A percentile compares a stretch with the other conserved stretches of the same genome.
phyloP scores from a whole-genome alignment of 2,329 filamentous ascomycete genomes.

The Calonectria naviculata region DNA sequence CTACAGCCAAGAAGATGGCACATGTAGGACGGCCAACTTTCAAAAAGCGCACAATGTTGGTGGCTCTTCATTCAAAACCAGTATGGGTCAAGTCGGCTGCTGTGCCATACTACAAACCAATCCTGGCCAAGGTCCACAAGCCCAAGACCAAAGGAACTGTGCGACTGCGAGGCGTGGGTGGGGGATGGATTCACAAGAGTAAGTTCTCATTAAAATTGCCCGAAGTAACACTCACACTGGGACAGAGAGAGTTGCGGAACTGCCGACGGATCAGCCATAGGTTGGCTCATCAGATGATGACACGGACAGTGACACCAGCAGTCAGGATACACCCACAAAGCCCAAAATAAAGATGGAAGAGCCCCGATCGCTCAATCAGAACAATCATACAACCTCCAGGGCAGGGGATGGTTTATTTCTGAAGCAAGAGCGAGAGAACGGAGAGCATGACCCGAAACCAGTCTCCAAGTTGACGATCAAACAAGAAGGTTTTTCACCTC shows the following conservation, averaged over 20 bases:
- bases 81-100: not conserved
- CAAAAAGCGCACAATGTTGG: not conserved
- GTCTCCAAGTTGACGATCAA: conserved; percentile 10
- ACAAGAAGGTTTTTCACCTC: conserved; percentile 28
- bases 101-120: not conserved
- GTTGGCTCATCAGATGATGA: not conserved
- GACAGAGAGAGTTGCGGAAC: conserved; percentile 18
- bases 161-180: not conserved
- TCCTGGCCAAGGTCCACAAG: not conserved
- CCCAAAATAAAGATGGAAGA: not conserved
- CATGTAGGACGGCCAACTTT: not conserved
- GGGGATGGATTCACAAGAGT: conserved; percentile 31
- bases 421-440: conserved; percentile 1
- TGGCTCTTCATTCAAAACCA: not conserved
- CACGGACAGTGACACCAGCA: not conserved
- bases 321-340: conserved; percentile 1
- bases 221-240: conserved; percentile 16
- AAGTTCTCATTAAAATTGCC: not conserved
- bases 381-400: not conserved
- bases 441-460: not conserved
- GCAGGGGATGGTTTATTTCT: not conserved
- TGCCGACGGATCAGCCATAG: conserved; percentile 9
- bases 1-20: not conserved
- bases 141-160: not conserved
- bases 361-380: not conserved